A percentile compares a stretch with the other conserved stretches of the same genome.
phyloP scores from a whole-genome alignment of 1,284 basidiomycete species.

The Coriolopsis trogii region DNA sequence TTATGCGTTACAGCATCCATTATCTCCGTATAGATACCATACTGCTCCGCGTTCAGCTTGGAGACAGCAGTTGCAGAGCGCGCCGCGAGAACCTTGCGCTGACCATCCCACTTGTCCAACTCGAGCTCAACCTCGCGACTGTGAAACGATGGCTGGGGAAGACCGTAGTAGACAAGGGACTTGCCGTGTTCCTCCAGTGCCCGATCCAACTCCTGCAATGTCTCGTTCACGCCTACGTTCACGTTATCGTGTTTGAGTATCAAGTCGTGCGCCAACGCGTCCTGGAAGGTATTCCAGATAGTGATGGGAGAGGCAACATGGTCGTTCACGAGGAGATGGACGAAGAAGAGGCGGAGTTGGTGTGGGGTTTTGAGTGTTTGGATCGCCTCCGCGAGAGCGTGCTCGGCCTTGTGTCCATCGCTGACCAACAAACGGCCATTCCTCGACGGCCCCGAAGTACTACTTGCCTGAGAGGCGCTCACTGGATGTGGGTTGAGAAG shows the following conservation, averaged over 20 bases:
- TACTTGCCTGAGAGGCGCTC: neutral
- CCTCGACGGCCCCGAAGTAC: constrained; percentile 14
- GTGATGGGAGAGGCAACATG: constrained; percentile 28
- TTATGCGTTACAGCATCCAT: constrained; percentile 26
- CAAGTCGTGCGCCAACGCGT: constrained; percentile 31
- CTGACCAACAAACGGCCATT: constrained; percentile 2
- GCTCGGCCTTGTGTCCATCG: constrained; percentile 29
- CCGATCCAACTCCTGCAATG: constrained; percentile 27
- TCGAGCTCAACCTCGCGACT: constrained; percentile 34
- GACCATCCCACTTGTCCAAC: constrained; percentile 29
- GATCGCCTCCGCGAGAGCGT: constrained; percentile 38
- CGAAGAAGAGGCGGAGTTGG: constrained; percentile 39
- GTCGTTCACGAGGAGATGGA: constrained; percentile 37
- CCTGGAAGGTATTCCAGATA: constrained; percentile 32
- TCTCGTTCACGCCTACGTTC: constrained; percentile 27
- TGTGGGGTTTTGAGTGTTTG: constrained; percentile 32
- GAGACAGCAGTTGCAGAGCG: constrained; percentile 25
- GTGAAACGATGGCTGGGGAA: constrained; percentile 32
- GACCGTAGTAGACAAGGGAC: constrained; percentile 28
- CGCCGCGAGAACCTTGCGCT: constrained; percentile 20
- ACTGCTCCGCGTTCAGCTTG: constrained; percentile 36
- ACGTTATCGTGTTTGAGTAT: constrained; percentile 26
- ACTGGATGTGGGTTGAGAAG: neutral
- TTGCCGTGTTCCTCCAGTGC: constrained; percentile 32
- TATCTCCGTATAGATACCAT: constrained; percentile 31